A percentile compares a stretch with the other conserved stretches of the same genome.
These are phyloP conservation scores for Cyberlindnera petersonii DNA, from an alignment of 805 yeast genomes.

Conservation along the genomic window DNA sequence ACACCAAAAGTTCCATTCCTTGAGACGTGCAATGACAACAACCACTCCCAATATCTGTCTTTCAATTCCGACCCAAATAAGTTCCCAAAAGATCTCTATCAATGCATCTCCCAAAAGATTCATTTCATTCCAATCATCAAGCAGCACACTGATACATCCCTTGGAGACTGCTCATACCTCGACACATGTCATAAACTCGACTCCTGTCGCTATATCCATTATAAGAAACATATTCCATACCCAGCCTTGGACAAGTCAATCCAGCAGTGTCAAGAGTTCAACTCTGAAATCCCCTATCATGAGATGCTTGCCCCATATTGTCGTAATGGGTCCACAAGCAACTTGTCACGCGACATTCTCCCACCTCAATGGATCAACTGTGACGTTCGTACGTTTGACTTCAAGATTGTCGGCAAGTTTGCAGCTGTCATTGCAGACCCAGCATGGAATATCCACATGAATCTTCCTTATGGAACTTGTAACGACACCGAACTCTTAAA, in stretches of 20 bases:
- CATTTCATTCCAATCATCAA: constrained; percentile 56
- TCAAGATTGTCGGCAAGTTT: constrained; percentile 69
- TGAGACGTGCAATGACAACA: constrained; percentile 45
- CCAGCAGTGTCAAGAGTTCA: constrained; percentile 23
- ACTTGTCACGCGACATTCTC: constrained; percentile 29
- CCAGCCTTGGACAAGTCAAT: constrained; percentile 22
- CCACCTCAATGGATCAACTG: constrained; percentile 88
- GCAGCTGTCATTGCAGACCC: constrained; percentile 84
- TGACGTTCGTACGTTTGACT: constrained; percentile 73
- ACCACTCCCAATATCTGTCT: constrained; percentile 17
- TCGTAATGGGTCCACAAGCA: constrained; percentile 33
- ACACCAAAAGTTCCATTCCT: constrained; percentile 41
- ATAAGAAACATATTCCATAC: constrained; percentile 43
- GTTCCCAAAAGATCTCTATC: constrained; percentile 27
- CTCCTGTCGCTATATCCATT: constrained; percentile 79
- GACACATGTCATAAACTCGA: constrained; percentile 90
- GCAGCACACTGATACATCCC: constrained; percentile 57
- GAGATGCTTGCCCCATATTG: constrained; percentile 30
- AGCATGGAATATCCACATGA: constrained; percentile 96
- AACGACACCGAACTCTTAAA: constrained; percentile 70
- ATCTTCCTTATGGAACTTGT: constrained; percentile 70
- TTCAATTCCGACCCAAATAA: constrained; percentile 30
- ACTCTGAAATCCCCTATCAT: constrained; percentile 19
- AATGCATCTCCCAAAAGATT: constrained; percentile 29
- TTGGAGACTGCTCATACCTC: constrained; percentile 91